Conservation (phyloP, 2,329 filamentous ascomycete genomes). For the Cordyceps fumosorosea region DNA sequence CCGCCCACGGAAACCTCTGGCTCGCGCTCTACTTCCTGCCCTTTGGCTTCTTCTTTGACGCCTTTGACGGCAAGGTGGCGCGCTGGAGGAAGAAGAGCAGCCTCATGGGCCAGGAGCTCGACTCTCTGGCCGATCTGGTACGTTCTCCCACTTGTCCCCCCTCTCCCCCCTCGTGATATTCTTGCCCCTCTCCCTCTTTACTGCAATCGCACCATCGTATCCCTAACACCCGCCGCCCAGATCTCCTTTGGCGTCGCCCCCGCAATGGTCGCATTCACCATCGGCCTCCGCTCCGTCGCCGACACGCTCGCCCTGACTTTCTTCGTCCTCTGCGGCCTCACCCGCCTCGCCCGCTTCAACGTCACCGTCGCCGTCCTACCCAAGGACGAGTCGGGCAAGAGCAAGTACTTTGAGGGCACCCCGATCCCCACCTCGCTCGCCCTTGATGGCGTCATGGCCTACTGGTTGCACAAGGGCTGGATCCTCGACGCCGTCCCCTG, state of each 20-base stretch:
- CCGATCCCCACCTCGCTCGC: conserved; percentile 87
- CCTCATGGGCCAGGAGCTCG: conserved; percentile 95
- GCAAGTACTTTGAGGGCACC: conserved; percentile 92
- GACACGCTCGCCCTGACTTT: conserved; percentile 77
- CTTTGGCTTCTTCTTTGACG: conserved; percentile 93
- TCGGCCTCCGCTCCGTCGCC: conserved; percentile 76
- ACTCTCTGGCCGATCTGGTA: conserved; percentile 93
- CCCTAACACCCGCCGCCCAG: conserved; percentile 37
- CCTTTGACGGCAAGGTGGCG: conserved; percentile 94
- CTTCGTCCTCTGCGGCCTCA: conserved; percentile 92
- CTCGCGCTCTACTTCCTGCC: conserved; percentile 81
- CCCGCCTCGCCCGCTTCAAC: conserved; percentile 92
- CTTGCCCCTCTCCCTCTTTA: background rate
- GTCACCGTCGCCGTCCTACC: conserved; percentile 85
- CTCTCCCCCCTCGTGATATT: background rate
- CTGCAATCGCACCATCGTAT: no score
- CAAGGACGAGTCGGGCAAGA: conserved; percentile 88
- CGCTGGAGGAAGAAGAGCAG: conserved; percentile 95
- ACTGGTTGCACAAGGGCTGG: conserved; percentile 79
- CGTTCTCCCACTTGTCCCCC: conserved; percentile 19
- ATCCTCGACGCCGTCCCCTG: conserved; percentile 71
- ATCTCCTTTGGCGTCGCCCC: conserved; percentile 94
- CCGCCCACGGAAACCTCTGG: conserved; percentile 65
- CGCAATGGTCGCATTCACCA: conserved; percentile 77
- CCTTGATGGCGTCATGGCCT: conserved; percentile 79